Base-by-base conservation (phyloP, 768 basidiomycete species). In the Naganishia vaughanmartiniae region DNA sequence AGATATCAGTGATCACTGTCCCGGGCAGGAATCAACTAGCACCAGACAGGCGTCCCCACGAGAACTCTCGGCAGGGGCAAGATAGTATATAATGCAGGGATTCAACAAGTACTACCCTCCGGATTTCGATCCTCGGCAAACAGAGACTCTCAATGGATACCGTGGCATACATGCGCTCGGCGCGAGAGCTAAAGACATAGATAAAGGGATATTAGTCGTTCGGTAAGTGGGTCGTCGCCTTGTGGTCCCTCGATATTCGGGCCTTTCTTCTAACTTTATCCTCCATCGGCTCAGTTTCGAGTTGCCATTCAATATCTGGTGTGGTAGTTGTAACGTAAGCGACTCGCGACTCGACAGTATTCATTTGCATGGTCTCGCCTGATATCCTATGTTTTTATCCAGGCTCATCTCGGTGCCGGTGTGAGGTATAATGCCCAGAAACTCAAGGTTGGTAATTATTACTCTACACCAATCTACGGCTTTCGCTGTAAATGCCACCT, bases 381-480 rank as follows among this genome's bases (percentile, higher is more conserved):
- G 11, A 66, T 30, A 51, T 56, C 67, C 30, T 54, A n/a, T n/a
- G n/a, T 63, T 9, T 15, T 30, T 3, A 21, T 26, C 48, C 48
- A 80, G 75, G 90, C 90, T 75, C 96, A 98, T 83, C 92, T 99
- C 63, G 96, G 96, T 14, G 96, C 96, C 87, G 96, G 96, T 28
- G 96, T 99, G 1, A 90, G 96, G n/a, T 99, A 97, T 84, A 99
- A 99, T 74, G 96, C 96, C 0, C 94, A 98, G 82, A 99, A 99
- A 87, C 90, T 90, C 84, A 97, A 95, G 81, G 87, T 97, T 39
- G 96, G 96, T 17, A 88, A 87, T 70, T 99, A 99, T 82, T 93
- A 90, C 78, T 91, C 92, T 7, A 97, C 94, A 0, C 91, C 93
- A 12, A 97, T 99, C 67, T 98, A 84, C 79, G 90, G 89, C 7